Evolutionary conservation across 2,329 filamentous ascomycete species (phyloP), one percentile per base, ranked within the genome.

Genomic region (Biscogniauxia sp.): DNA sequence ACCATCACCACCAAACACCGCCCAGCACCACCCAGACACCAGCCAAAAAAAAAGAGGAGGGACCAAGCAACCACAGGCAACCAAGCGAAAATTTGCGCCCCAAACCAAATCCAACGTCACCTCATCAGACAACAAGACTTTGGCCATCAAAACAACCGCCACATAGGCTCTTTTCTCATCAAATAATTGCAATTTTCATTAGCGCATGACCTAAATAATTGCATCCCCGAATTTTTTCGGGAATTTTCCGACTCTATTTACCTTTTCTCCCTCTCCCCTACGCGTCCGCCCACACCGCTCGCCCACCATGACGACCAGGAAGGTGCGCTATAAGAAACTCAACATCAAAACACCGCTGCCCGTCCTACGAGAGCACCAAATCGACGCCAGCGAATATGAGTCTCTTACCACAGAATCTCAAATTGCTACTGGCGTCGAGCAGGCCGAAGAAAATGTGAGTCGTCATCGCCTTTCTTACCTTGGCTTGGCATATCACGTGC

Each of bases 341-440:
- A 95, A 90, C 78, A 87, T 91, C 73, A 96, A 96, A 82, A 92
- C 93, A 75, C 88, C 88, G 71, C 88, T 97, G 74, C 88, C 89
- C 62, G 89, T 99, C 71, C 85, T 97, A 73, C 87, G 90, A 76
- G 94, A 98, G 80, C 85, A 92, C 77, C 91, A 98, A 75, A 90
- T 98, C 78, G 93, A 97, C 74, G 84, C 89, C 73, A 85, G 83
- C 72, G 87, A 93, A 78, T 96, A 97, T 77, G 92, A 96, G 79
- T 86, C 91, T 71, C 88, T 94, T 75, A 90, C 90, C 69, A 89
- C 90, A 75, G 84, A 91, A 86, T 81, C 87, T 83, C 79, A 92
- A 89, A 92, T 97, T 75, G 93, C 95, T 75, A 97, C 93, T 68
- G 95, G 95, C 78, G 95, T 99, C 71, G 95, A 99, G 79, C 93